Percentiles rank a stretch among this genome's conserved stretches.
Evolutionary conservation across 202 grass and related monocot genomes (phyloP).

Genomic region (Cymbopogon flexuosus): DNA sequence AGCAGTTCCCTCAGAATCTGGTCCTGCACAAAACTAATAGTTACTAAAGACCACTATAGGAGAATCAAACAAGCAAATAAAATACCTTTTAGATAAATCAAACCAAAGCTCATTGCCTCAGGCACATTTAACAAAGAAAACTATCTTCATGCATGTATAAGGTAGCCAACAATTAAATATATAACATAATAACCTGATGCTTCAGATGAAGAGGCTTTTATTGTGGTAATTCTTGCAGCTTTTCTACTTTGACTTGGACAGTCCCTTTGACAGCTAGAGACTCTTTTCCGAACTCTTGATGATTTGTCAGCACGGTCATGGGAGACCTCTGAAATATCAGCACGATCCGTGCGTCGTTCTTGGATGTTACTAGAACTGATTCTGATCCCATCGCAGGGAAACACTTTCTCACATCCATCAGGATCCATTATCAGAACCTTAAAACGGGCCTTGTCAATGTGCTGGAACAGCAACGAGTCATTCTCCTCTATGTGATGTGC

Average conservation of each 20-base stretch:
- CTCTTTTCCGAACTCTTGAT: not conserved
- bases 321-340: not conserved
- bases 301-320: not conserved
- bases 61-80: not conserved
- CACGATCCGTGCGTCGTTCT: not conserved
- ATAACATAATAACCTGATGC: slow-evolving; percentile 22
- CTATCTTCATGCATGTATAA: not conserved
- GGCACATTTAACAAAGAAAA: not conserved
- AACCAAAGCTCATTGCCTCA: not conserved
- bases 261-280: not conserved
- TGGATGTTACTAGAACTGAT: not conserved
- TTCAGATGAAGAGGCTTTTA: not conserved
- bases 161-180: not conserved
- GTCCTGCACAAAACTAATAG: not conserved
- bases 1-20: slow-evolving; percentile 2
- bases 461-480: slow-evolving; percentile 40
- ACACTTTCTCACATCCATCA: slow-evolving; percentile 39
- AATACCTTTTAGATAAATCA: not conserved
- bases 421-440: slow-evolving; percentile 35
- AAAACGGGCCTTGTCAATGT: slow-evolving; percentile 34
- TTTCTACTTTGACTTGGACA: not conserved
- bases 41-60: not conserved
- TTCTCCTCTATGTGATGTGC: slow-evolving; percentile 32
- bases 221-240: not conserved
- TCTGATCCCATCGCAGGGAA: not conserved